Conservation (phyloP, 2,329 filamentous ascomycete species). For the Xylariomycetidae sp. region DNA sequence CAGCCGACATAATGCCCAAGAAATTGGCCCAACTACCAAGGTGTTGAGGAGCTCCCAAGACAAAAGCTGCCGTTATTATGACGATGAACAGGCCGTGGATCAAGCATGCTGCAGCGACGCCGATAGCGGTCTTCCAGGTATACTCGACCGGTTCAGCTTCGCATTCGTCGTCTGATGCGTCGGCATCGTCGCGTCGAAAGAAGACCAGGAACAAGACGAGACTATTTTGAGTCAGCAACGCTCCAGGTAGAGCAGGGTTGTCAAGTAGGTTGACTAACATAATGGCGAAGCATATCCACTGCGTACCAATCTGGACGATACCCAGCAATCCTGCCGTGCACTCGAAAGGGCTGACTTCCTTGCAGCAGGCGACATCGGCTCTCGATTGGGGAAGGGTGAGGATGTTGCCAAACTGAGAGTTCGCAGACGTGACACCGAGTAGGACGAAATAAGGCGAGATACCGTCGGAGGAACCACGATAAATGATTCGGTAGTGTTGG, state of each 20-base stretch:
- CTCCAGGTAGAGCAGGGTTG: not conserved
- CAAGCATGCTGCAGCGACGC: constrained; percentile 68
- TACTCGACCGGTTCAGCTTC: constrained; percentile 44
- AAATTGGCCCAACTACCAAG: constrained; percentile 79
- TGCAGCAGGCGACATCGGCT: constrained; percentile 81
- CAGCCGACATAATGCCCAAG: constrained; percentile 73
- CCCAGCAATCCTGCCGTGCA: constrained; percentile 84
- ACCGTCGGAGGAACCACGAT: constrained; percentile 80
- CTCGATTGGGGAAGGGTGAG: constrained; percentile 79
- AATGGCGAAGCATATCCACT: constrained; percentile 86
- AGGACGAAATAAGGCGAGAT: constrained; percentile 95
- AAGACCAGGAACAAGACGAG: constrained; percentile 92
- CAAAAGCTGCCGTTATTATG: constrained; percentile 65
- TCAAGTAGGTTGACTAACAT: constrained; percentile 58
- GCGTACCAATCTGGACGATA: constrained; percentile 83
- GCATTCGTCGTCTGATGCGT: constrained; percentile 44
- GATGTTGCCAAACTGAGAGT: constrained; percentile 88
- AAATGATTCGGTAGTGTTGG: constrained; percentile 88
- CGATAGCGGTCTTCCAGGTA: constrained; percentile 73
- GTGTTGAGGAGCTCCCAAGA: constrained; percentile 55
- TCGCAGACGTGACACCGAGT: constrained; percentile 86
- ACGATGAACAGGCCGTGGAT: constrained; percentile 69
- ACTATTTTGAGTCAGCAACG: constrained; percentile 44
- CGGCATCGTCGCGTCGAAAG: constrained; percentile 65
- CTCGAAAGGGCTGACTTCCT: constrained; percentile 71